Conservation (phyloP, 805 yeast species). For the Nakazawaea wickerhamii region DNA sequence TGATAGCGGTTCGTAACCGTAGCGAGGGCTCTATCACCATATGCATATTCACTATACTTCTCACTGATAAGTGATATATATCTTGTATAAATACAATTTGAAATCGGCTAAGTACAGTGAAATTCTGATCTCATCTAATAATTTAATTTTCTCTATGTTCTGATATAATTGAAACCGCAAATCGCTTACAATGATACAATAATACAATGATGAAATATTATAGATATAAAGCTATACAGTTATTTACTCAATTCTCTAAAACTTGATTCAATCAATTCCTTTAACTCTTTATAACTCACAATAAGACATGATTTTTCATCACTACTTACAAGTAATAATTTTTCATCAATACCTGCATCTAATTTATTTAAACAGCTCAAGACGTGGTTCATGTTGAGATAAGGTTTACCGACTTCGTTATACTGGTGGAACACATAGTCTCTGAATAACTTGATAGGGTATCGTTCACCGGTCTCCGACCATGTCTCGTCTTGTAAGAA, state of each 20-base stretch:
- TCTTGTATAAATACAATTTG: too few species aligned
- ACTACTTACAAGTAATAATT: constrained; percentile 68
- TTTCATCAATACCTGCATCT: constrained; percentile 89
- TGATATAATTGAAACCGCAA: too few species aligned
- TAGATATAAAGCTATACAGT: not conserved
- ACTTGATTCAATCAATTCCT: constrained; percentile 61
- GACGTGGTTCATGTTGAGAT: constrained; percentile 78
- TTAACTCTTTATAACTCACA: constrained; percentile 78
- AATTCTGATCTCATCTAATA: too few species aligned
- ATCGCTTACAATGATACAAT: too few species aligned
- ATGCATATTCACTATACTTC: too few species aligned
- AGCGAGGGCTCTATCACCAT: constrained; percentile 55
- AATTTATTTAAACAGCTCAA: constrained; percentile 76
- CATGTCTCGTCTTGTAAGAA: constrained; percentile 48
- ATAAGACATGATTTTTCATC: constrained; percentile 85
- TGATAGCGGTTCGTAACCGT: constrained; percentile 65
- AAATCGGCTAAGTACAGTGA: too few species aligned
- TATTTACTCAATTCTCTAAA: constrained; percentile 43
- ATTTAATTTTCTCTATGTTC: too few species aligned
- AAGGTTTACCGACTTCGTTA: constrained; percentile 72
- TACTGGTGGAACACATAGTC: constrained; percentile 84
- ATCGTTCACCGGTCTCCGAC: constrained; percentile 73
- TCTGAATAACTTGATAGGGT: constrained; percentile 67
- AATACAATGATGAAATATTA: too few species aligned
- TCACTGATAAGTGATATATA: too few species aligned